A percentile compares a stretch with the other conserved stretches of the same genome.
Conservation (phyloP, 1,139 yeast species). For the Wickerhamiella infanticola region DNA sequence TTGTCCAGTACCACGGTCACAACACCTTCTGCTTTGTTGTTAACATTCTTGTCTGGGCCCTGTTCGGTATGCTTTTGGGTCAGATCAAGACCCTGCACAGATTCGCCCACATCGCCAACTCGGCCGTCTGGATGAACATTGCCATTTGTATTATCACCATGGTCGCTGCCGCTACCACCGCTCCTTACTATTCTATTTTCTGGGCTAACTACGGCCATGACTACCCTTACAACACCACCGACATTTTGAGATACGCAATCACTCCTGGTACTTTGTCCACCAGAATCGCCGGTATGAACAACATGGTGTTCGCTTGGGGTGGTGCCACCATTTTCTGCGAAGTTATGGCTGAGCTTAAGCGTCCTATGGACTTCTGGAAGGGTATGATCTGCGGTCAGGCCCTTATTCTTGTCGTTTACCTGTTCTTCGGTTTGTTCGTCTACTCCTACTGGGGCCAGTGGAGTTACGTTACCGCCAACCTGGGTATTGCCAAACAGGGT, state of each 20-base stretch:
- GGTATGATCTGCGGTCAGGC: conserved; percentile 31
- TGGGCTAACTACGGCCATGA: conserved; percentile 13
- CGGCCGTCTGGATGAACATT: conserved; percentile 33
- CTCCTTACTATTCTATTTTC: conserved; percentile 25
- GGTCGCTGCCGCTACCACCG: conserved; percentile 25
- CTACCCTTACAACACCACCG: conserved; percentile 2
- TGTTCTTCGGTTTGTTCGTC: conserved; percentile 29
- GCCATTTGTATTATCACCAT: conserved; percentile 29
- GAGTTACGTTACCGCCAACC: conserved; percentile 29
- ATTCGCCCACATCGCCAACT: conserved; percentile 30
- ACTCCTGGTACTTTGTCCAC: conserved; percentile 19
- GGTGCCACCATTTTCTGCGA: conserved; percentile 34
- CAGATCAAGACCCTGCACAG: conserved; percentile 28
- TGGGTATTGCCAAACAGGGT: conserved; percentile 26
- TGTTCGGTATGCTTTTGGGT: conserved; percentile 30
- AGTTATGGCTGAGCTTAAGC: conserved; percentile 32
- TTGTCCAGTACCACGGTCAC: conserved; percentile 16
- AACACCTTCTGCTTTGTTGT: conserved; percentile 28
- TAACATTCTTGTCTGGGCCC: conserved; percentile 29
- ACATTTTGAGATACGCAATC: conserved; percentile 8
- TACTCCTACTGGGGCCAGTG: conserved; percentile 32
- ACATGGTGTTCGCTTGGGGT: conserved; percentile 34
- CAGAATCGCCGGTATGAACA: conserved; percentile 28
- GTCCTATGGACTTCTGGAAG: conserved; percentile 34
- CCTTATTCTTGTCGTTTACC: conserved; percentile 27